Conservation (phyloP, 345 rosid genomes). For the Salix koriyanagi region DNA sequence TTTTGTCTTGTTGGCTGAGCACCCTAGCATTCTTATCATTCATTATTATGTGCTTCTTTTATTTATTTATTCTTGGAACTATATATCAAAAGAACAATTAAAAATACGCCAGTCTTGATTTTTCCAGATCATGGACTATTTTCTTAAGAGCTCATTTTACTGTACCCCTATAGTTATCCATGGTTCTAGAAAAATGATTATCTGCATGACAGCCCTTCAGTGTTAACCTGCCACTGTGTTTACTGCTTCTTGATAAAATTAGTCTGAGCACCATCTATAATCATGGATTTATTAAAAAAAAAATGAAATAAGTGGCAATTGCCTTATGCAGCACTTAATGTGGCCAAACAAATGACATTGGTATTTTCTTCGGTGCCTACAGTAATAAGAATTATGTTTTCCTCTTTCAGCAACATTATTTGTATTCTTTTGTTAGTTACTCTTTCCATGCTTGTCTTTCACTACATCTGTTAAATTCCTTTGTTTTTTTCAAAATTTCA, state of each 20-base stretch:
- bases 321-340: neutral
- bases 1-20: neutral
- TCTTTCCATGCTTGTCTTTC: neutral
- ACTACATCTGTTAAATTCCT: neutral
- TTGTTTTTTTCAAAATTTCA: neutral
- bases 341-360: neutral
- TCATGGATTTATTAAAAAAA: neutral
- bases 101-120: neutral
- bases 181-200: neutral
- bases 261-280: neutral
- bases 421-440: neutral
- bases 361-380: neutral
- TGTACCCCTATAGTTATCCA: neutral
- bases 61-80: neutral
- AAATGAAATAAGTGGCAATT: neutral
- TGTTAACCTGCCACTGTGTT: neutral
- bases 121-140: neutral
- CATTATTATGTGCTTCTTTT: neutral
- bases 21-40: neutral
- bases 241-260: neutral
- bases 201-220: neutral
- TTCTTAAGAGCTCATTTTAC: neutral
- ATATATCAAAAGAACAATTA: neutral
- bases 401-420: neutral
- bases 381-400: neutral